Evolutionary conservation across 2,329 filamentous ascomycete species (phyloP).

Genomic region (Fusarium sp.): DNA sequence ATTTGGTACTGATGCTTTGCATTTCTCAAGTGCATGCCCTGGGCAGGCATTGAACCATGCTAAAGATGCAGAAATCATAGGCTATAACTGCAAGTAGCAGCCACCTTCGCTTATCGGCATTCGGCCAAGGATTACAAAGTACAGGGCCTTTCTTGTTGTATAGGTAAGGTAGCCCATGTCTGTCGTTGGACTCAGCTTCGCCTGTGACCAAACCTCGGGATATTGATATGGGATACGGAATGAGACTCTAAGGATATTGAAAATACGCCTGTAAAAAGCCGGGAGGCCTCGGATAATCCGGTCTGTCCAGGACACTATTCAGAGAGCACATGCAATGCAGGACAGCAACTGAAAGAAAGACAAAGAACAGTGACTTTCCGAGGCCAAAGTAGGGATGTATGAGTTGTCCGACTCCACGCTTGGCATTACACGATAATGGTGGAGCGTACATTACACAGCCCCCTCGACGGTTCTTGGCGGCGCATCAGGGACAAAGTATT

Average conservation of each 20-base stretch:
- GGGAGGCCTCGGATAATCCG: background rate
- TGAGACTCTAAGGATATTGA: background rate
- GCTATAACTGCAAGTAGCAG: background rate
- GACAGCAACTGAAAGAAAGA: background rate
- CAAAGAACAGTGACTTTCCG: background rate
- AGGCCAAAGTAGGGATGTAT: background rate
- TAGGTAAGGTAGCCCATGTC: background rate
- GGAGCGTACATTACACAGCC: constrained; percentile 25
- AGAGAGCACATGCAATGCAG: background rate
- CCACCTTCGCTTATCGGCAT: constrained; percentile 43
- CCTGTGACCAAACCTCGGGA: background rate
- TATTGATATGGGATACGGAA: background rate
- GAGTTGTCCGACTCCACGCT: constrained; percentile 34
- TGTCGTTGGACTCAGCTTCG: no score
- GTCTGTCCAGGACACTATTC: background rate
- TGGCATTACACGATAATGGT: constrained; percentile 35
- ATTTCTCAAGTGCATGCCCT: background rate
- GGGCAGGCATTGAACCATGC: background rate
- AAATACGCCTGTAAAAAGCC: background rate
- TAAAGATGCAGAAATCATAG: constrained; percentile 9
- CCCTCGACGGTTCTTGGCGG: constrained; percentile 21
- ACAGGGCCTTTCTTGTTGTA: constrained; percentile 9
- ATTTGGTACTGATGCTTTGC: background rate
- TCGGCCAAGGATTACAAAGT: constrained; percentile 30
- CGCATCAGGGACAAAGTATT: background rate